Evolutionary conservation across 371 early-diverging fungal genomes (phyloP).

Genomic region (Thermomucor indicae-seudaticae): DNA sequence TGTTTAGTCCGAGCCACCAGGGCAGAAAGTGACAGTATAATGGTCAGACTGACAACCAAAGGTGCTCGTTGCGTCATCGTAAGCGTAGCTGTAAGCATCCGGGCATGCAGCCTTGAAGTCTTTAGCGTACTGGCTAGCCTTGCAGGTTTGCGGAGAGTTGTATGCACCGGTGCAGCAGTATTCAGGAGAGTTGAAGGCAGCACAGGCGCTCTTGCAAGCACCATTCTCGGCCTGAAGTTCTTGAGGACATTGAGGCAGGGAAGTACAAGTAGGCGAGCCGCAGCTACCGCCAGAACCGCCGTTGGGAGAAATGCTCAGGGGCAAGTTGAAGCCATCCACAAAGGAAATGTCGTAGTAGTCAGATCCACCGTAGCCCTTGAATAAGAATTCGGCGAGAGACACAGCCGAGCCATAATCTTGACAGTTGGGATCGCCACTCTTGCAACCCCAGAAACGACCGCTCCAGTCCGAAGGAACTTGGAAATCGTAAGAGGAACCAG

Average conservation of each 20-base stretch:
- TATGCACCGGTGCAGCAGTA: constrained; percentile 38
- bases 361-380: constrained; percentile 15
- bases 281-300: constrained; percentile 21
- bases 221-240: constrained; percentile 25
- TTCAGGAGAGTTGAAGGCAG: constrained; percentile 27
- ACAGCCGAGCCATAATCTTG: constrained; percentile 17
- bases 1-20: no score
- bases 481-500: constrained; percentile 13
- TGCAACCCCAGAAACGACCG: constrained; percentile 39
- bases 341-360: constrained; percentile 39
- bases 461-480: constrained; percentile 22
- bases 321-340: constrained; percentile 38
- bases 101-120: constrained; percentile 33
- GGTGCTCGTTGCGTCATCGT: constrained; percentile 45
- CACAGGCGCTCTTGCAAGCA: constrained; percentile 37
- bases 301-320: constrained; percentile 25
- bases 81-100: constrained; percentile 52
- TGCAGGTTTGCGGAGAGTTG: constrained; percentile 21
- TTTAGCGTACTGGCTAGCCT: constrained; percentile 21
- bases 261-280: constrained; percentile 22
- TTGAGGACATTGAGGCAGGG: constrained; percentile 28
- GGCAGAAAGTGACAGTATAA: constrained; percentile 47
- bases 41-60: constrained; percentile 29
- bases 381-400: constrained; percentile 36
- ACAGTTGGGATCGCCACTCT: constrained; percentile 24